These are phyloP conservation scores for Thymus quinquecostatus DNA, from an alignment of 257 asterid species.

Conservation along the genomic window DNA sequence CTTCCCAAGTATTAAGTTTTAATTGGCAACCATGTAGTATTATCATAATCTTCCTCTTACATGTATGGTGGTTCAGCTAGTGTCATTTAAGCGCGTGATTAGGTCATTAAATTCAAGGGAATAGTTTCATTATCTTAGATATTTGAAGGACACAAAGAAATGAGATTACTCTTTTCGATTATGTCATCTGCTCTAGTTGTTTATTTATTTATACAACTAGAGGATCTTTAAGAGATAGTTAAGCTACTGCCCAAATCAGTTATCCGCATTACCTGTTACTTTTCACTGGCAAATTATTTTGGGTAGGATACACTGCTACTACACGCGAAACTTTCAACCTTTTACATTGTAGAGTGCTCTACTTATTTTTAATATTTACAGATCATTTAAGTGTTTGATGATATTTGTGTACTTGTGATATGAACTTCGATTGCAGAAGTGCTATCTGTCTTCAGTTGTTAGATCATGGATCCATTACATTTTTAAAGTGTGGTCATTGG, in stretches of 20 bases:
- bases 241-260: conserved; percentile 19
- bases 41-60: conserved; percentile 3
- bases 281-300: not conserved
- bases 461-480: conserved; percentile 3
- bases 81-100: not conserved
- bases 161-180: not conserved
- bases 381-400: conserved; percentile 9
- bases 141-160: not conserved
- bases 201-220: conserved; percentile 24
- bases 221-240: conserved; percentile 4
- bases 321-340: not conserved
- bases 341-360: not conserved
- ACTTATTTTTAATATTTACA: not conserved
- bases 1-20: conserved; percentile 1
- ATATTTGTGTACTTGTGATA: not conserved
- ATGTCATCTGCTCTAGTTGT: not conserved
- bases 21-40: not conserved
- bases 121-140: not conserved
- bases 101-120: not conserved
- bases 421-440: conserved; percentile 24
- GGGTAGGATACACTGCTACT: conserved; percentile 14
- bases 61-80: not conserved
- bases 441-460: conserved; percentile 4
- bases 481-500: conserved; percentile 13
- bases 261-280: conserved; percentile 6